Conservation (phyloP, 805 yeast species). For the Lachancea kluyveri region DNA sequence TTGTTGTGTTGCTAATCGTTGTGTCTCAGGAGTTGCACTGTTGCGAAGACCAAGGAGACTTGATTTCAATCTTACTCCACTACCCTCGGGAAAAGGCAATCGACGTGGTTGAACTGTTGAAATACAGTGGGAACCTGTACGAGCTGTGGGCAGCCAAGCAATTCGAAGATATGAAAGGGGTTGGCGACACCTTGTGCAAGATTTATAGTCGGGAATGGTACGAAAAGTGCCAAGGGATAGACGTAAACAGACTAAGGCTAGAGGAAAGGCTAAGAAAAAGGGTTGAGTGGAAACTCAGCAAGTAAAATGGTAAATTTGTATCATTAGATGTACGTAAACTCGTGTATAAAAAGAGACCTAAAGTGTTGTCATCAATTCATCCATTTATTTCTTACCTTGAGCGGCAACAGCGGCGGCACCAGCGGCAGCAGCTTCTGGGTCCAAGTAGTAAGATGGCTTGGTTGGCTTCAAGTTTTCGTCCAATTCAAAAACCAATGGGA, state of each 20-base stretch:
- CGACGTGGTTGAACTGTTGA: slow-evolving; percentile 21
- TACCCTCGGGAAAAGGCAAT: slow-evolving; percentile 13
- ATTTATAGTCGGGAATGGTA: slow-evolving; percentile 11
- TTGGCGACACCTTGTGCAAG: slow-evolving; percentile 20
- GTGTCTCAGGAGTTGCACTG: slow-evolving; percentile 14
- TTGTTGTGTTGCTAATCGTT: slow-evolving; percentile 19
- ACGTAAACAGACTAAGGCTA: slow-evolving; percentile 16
- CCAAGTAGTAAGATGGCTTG: slow-evolving; percentile 93
- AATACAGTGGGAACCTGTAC: slow-evolving; percentile 22
- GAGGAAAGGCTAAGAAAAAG: slow-evolving; percentile 23
- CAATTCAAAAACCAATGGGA: slow-evolving; percentile 94
- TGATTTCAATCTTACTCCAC: slow-evolving; percentile 24
- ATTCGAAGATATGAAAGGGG: slow-evolving; percentile 15
- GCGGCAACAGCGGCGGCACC: slow-evolving; percentile 99
- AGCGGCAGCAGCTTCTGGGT: slow-evolving; percentile 99
- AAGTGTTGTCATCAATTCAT: neutral
- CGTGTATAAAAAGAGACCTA: neutral
- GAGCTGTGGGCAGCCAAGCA: slow-evolving; percentile 21
- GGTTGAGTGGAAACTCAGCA: slow-evolving; percentile 15
- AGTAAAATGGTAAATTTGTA: slow-evolving; percentile 7
- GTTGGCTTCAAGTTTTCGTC: slow-evolving; percentile 82
- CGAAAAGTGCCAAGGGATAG: slow-evolving; percentile 5
- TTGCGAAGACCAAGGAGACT: slow-evolving; percentile 23
- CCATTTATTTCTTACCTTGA: slow-evolving; percentile 62
- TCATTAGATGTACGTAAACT: slow-evolving; percentile 8